Conservation (phyloP, 352 stramenopile genomes). For the Phytophthora pinifolia region DNA sequence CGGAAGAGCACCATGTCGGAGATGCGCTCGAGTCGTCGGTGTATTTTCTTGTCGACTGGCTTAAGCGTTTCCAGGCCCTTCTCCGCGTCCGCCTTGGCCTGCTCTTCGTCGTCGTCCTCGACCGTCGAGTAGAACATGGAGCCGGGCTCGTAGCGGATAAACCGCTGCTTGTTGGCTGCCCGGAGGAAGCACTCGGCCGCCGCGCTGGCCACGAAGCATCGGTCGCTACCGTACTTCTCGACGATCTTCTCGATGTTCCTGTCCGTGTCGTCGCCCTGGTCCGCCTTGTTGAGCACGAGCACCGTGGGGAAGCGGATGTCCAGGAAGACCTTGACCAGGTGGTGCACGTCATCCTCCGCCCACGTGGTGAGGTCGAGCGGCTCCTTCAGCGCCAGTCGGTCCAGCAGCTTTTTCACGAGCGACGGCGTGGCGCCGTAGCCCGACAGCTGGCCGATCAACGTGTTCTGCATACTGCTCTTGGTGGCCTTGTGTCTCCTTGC, state of each 20-base stretch:
- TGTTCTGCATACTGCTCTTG: conserved; percentile 66
- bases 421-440: conserved; percentile 79
- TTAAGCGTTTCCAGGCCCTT: conserved; percentile 48
- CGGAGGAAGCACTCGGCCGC: conserved; percentile 86
- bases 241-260: conserved; percentile 88
- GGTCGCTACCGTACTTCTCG: conserved; percentile 86
- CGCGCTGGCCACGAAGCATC: conserved; percentile 85
- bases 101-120: conserved; percentile 56
- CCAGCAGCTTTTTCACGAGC: conserved; percentile 70
- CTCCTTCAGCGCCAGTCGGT: conserved; percentile 64
- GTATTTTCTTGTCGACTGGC: conserved; percentile 75
- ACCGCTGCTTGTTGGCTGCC: conserved; percentile 68
- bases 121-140: conserved; percentile 85
- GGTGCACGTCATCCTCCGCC: conserved; percentile 66
- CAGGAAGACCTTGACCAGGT: conserved; percentile 78
- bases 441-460: conserved; percentile 75
- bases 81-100: conserved; percentile 25
- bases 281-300: conserved; percentile 89
- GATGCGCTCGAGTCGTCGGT: conserved; percentile 81
- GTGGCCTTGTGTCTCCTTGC: conserved; percentile 70
- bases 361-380: conserved; percentile 58
- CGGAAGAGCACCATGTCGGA: conserved; percentile 91
- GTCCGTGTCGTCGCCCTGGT: conserved; percentile 84
- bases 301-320: conserved; percentile 84
- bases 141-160: conserved; percentile 85